A percentile compares a stretch with the other conserved stretches of the same genome.
phyloP scores from a whole-genome alignment of 352 stramenopile genomes.

The Blastocystis sp. region DNA sequence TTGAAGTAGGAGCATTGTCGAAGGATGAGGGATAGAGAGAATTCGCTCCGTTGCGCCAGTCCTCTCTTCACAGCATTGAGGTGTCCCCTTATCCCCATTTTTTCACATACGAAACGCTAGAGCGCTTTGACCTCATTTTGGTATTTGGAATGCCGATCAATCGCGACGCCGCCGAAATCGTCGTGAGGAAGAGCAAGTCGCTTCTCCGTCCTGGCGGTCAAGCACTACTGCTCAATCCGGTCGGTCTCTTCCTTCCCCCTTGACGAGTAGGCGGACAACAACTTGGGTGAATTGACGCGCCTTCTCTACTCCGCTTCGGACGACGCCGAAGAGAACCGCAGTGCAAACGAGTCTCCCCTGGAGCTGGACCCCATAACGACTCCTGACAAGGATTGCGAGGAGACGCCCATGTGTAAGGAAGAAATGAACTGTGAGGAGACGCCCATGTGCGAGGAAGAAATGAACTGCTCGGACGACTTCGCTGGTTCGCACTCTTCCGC shows the following conservation, averaged over 20 bases:
- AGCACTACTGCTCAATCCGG: constrained; percentile 35
- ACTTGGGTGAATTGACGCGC: constrained; percentile 41
- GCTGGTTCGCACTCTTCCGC: neutral
- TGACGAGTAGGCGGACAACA: constrained; percentile 30
- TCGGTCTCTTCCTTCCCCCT: neutral
- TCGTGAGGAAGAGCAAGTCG: constrained; percentile 62
- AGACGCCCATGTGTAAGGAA: neutral
- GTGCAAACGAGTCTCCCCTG: neutral
- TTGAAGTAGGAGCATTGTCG: neutral
- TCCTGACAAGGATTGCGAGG: neutral
- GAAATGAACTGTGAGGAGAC: neutral
- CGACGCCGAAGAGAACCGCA: neutral
- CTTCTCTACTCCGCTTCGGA: constrained; percentile 12
- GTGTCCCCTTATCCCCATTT: constrained; percentile 72
- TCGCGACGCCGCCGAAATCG: constrained; percentile 6
- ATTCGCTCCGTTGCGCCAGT: neutral
- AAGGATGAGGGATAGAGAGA: neutral
- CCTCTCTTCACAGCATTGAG: constrained; percentile 40
- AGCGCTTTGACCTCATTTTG: constrained; percentile 68
- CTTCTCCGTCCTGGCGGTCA: constrained; percentile 53
- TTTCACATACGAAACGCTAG: constrained; percentile 66
- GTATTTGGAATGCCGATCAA: constrained; percentile 65
- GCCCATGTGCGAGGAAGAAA: neutral
- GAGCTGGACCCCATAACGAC: neutral
- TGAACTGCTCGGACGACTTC: neutral